Evolutionary conservation across 495 filamentous ascomycete genomes (phyloP), one percentile per base, ranked within the genome.

Genomic region (Aspergillus affinis): DNA sequence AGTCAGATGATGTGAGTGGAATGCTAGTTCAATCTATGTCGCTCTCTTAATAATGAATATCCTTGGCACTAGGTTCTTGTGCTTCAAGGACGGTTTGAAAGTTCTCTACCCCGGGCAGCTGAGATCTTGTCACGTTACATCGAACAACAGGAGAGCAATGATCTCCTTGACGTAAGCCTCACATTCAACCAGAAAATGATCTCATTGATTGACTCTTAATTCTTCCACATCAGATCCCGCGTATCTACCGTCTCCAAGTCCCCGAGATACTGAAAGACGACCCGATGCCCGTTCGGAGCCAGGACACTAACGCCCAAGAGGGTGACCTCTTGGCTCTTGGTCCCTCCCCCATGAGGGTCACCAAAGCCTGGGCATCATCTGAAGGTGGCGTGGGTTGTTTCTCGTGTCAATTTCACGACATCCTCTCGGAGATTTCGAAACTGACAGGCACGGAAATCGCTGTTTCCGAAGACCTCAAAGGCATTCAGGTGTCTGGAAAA

Each of bases 151-250:
- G 62, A 45, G 13, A 53, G 61, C 18, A 68, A 69, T 30, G 65
- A 74, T 48, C 53, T 72, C 4, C 48, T 72, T 13, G 67, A 72
- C 59, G 71, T 74, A 59, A 19, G 64, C 44, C 4, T 56, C 21
- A 8, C 44, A 6, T 1, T 17, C 27, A 49, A 10, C 26, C 13
- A 44, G 45, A 18, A 10, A 58, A 57, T 26, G 54, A 46, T 1
- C 18, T 21, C 27, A 27, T 54, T 3, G 9, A 36, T 27, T 44
- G 18, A 23, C 48, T 19, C 18, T 19, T 1, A 8, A 36, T 21
- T 15, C 30, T 49, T 29, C 27, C 21, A 19, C 10, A n/a, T 36
- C 23, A 71, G 68, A 61, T 62, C 47, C 68, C 65, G 5, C 59
- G 69, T 9, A 45, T 65, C 19, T 55, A 56, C 29, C 56, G 55